Percentiles rank a stretch among this genome's conserved stretches.
Conservation (phyloP, 2,329 filamentous ascomycete species). For the Venturia pyrina region DNA sequence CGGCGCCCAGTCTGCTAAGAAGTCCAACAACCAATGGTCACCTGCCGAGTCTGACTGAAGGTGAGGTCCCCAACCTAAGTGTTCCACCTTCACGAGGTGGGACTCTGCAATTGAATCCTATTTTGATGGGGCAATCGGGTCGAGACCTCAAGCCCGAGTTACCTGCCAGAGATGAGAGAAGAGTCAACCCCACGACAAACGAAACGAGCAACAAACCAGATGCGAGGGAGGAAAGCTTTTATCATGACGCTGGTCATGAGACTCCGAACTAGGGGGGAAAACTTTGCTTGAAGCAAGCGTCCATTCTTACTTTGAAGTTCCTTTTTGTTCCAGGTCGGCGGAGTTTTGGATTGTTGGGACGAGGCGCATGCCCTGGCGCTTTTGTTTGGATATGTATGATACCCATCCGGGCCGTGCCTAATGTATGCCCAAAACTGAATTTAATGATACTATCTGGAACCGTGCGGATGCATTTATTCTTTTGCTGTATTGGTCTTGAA, state of each 20-base stretch:
- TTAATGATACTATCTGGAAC: background rate
- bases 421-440: background rate
- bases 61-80: background rate
- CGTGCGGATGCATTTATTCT: background rate
- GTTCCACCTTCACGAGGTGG: background rate
- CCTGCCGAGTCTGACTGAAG: background rate
- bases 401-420: background rate
- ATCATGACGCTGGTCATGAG: background rate
- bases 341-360: background rate
- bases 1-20: background rate
- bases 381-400: slow-evolving; percentile 1
- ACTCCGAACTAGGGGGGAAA: background rate
- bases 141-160: slow-evolving; percentile 2
- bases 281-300: too few relatives aligned
- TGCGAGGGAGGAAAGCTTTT: too few relatives aligned
- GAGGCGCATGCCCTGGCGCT: background rate
- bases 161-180: background rate
- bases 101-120: background rate
- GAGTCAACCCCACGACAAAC: background rate
- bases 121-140: background rate
- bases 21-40: background rate
- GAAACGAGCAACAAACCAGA: background rate
- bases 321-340: background rate
- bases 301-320: background rate
- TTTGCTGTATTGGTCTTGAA: too few relatives aligned